Conservation (phyloP, 129 eudicot genomes). For the Lonicera japonica region DNA sequence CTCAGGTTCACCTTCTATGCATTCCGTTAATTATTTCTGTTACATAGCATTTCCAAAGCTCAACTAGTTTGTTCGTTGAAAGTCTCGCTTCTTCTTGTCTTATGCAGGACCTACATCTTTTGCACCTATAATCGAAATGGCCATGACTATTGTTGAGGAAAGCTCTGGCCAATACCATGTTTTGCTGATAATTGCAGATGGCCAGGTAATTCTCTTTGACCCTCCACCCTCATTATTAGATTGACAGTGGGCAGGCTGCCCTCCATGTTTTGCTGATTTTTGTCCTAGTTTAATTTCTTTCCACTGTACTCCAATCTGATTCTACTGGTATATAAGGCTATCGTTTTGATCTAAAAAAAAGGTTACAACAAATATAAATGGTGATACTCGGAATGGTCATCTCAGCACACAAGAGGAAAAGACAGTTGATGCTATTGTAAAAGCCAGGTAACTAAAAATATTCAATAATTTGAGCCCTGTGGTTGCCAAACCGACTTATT, state of each 20-base stretch:
- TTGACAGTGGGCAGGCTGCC: too few relatives aligned
- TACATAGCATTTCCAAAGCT: neutral
- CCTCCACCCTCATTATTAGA: too few relatives aligned
- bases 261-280: too few relatives aligned
- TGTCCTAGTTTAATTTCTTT: too few relatives aligned
- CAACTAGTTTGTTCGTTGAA: neutral
- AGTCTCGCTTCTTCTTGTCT: neutral
- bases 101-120: constrained; percentile 68
- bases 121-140: constrained; percentile 74
- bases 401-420: constrained; percentile 63
- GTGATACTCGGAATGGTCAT: too few relatives aligned
- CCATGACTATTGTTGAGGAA: constrained; percentile 59
- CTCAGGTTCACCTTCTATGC: constrained; percentile 30
- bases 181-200: constrained; percentile 68
- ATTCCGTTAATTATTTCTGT: neutral
- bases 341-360: too few relatives aligned
- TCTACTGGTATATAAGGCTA: too few relatives aligned
- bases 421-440: constrained; percentile 74
- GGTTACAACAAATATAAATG: too few relatives aligned
- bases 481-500: neutral
- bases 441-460: constrained; percentile 64
- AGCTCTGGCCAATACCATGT: constrained; percentile 80
- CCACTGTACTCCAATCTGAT: too few relatives aligned
- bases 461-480: neutral
- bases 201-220: constrained; percentile 72